A percentile compares a stretch with the other conserved stretches of the same genome.
These are phyloP conservation scores for Phytopythium aichiense DNA, from an alignment of 352 stramenopile genomes.

Conservation along the genomic window DNA sequence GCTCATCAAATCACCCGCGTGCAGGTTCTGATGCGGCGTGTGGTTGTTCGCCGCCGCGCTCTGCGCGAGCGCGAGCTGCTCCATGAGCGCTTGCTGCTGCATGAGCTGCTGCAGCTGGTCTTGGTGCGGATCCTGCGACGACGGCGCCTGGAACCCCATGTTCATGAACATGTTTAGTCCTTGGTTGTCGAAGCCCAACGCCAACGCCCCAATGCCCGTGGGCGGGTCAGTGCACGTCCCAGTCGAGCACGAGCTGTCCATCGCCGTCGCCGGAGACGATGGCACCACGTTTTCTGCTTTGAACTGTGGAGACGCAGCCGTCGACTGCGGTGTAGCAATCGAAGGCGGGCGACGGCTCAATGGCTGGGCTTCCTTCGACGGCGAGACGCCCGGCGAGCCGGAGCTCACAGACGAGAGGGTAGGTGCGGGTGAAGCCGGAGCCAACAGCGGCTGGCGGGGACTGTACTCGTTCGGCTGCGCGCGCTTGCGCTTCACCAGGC, in stretches of 20 bases:
- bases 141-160: constrained; percentile 15
- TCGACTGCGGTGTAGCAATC: constrained; percentile 10
- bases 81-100: constrained; percentile 24
- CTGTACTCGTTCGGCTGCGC: constrained; percentile 14
- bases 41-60: constrained; percentile 11
- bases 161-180: constrained; percentile 34
- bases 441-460: constrained; percentile 14
- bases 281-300: neutral
- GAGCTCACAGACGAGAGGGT: constrained; percentile 23
- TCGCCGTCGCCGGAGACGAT: neutral
- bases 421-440: constrained; percentile 26
- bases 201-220: constrained; percentile 10
- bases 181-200: constrained; percentile 35
- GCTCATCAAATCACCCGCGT: constrained; percentile 42
- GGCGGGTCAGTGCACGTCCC: constrained; percentile 1
- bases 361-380: constrained; percentile 28
- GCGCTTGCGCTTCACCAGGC: constrained; percentile 58
- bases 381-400: constrained; percentile 35
- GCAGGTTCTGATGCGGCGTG: constrained; percentile 20
- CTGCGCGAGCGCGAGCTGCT: constrained; percentile 9
- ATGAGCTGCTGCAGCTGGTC: constrained; percentile 24
- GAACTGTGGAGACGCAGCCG: neutral
- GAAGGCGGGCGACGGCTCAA: constrained; percentile 11
- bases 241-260: constrained; percentile 4
- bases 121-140: constrained; percentile 20